Evolutionary conservation across 2,329 filamentous ascomycete genomes (phyloP).

Genomic region (Xylaria sp.): DNA sequence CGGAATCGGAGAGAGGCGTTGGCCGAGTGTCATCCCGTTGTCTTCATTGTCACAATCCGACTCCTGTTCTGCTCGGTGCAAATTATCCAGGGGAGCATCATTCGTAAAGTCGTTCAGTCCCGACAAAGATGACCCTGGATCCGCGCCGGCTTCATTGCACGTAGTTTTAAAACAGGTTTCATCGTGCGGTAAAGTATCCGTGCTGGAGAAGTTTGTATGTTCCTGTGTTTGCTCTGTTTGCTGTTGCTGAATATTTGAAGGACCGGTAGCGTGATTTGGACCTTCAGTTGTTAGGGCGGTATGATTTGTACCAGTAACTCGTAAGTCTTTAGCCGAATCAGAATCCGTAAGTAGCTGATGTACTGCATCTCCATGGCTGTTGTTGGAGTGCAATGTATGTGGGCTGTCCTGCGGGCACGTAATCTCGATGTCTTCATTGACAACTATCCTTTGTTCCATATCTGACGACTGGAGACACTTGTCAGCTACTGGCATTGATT

Average conservation of each 20-base stretch:
- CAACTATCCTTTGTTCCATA: not conserved
- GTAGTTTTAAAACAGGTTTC: conserved; percentile 10
- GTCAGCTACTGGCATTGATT: not conserved
- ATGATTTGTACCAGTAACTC: not conserved
- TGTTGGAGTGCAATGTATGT: not conserved
- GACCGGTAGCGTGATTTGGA: conserved; percentile 3
- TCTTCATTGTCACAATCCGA: not conserved
- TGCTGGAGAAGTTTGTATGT: conserved; percentile 33
- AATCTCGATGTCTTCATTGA: not conserved
- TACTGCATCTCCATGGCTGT: not conserved
- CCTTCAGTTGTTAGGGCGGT: not conserved
- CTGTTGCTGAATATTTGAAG: conserved; percentile 20
- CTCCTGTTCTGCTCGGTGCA: not conserved
- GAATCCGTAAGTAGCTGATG: not conserved
- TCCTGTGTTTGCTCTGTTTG: conserved; percentile 35
- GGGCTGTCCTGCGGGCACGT: not conserved
- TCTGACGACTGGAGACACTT: not conserved
- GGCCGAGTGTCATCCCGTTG: not conserved
- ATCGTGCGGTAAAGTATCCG: conserved; percentile 24
- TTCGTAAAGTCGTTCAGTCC: not conserved
- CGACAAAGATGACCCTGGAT: not conserved
- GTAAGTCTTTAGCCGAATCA: not conserved
- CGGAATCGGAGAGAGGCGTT: not conserved
- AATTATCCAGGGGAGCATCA: not conserved
- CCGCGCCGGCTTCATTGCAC: conserved; percentile 3